These are phyloP conservation scores for Artemisia annua DNA, from an alignment of 129 eudicot genomes.

Conservation along the genomic window DNA sequence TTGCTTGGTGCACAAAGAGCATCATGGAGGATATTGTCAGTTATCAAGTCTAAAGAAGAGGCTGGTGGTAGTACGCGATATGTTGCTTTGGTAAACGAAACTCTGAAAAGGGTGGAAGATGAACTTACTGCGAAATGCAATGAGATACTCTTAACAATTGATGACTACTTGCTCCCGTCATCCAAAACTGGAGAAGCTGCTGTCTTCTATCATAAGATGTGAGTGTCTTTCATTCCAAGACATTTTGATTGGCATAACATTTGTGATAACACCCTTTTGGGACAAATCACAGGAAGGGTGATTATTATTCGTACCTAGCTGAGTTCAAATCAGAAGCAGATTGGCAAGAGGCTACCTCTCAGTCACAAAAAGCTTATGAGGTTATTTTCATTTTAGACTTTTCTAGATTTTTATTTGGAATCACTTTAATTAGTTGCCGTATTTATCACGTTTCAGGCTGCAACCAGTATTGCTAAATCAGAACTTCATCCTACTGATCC, in stretches of 20 bases:
- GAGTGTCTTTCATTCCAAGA: not conserved
- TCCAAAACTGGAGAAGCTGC: slow-evolving; percentile 44
- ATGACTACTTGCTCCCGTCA: slow-evolving; percentile 38
- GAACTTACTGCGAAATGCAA: slow-evolving; percentile 35
- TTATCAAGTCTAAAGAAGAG: slow-evolving; percentile 51
- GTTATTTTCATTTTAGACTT: slow-evolving; percentile 18
- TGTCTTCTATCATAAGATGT: slow-evolving; percentile 56
- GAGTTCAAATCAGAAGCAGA: slow-evolving; percentile 50
- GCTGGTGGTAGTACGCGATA: slow-evolving; percentile 46
- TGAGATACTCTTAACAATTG: slow-evolving; percentile 13
- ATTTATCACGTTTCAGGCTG: slow-evolving; percentile 40
- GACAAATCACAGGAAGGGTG: slow-evolving; percentile 46
- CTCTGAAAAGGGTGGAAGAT: slow-evolving; percentile 45
- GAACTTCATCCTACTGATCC: slow-evolving; percentile 67
- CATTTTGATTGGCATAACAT: too few species aligned
- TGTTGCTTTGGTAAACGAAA: slow-evolving; percentile 42
- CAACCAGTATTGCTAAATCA: slow-evolving; percentile 55
- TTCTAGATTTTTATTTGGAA: not conserved
- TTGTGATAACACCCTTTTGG: too few species aligned
- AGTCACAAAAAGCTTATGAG: slow-evolving; percentile 59
- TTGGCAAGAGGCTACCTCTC: slow-evolving; percentile 44
- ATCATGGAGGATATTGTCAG: slow-evolving; percentile 53
- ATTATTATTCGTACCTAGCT: slow-evolving; percentile 53
- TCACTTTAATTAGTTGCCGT: too few species aligned
- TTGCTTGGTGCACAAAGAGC: slow-evolving; percentile 55